Evolutionary conservation across 2,329 filamentous ascomycete genomes (phyloP).

Genomic region (Metarhizium sp.): DNA sequence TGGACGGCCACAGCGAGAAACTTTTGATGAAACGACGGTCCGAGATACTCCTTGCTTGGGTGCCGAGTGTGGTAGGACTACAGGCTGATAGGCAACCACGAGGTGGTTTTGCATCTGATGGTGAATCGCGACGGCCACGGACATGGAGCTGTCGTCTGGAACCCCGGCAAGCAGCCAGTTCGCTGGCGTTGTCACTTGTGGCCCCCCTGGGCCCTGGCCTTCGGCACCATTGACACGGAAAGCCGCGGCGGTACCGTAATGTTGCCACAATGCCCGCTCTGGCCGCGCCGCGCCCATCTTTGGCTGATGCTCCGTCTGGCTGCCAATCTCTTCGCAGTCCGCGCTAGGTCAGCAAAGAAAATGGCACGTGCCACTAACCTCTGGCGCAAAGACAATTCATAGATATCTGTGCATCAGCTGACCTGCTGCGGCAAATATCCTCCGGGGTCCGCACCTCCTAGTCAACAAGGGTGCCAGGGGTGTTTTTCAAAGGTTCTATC

Average conservation of each 20-base stretch:
- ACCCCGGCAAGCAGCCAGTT: no score
- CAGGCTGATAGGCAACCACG: no score
- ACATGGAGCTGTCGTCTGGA: no score
- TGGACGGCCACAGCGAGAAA: background rate
- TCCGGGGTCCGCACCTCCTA: background rate
- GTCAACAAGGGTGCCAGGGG: no score
- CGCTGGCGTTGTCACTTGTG: no score
- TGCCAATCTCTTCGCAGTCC: background rate
- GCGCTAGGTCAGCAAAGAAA: background rate
- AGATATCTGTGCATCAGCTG: conserved; percentile 3
- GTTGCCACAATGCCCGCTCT: background rate
- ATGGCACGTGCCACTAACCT: conserved; percentile 1
- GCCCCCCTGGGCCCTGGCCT: no score
- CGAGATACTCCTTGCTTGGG: background rate
- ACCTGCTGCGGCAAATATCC: background rate
- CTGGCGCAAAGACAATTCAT: background rate
- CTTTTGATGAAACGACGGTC: background rate
- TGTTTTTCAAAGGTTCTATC: no score
- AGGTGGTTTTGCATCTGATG: no score
- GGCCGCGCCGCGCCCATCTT: background rate
- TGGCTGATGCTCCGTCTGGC: no score
- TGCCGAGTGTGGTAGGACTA: no score
- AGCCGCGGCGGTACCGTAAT: background rate
- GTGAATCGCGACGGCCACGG: no score
- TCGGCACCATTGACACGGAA: background rate